phyloP scores from a whole-genome alignment of 176 grass and related monocot species.

The Musa troglodytarum region DNA sequence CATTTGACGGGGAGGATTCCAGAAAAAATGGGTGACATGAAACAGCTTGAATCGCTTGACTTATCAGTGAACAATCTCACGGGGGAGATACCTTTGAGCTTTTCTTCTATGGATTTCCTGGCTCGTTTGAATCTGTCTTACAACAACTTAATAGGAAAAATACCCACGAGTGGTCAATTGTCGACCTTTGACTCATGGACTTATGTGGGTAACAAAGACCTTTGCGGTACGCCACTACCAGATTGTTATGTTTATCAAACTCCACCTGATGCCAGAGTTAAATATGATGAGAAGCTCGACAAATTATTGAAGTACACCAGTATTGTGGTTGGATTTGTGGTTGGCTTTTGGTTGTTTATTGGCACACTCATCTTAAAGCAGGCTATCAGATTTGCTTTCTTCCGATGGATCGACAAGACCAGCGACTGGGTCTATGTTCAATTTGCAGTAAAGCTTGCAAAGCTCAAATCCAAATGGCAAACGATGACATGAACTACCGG shows the following conservation, averaged over 20 bases:
- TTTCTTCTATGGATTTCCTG: background rate
- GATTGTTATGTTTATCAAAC: background rate
- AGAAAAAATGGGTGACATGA: background rate
- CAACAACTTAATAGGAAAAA: slow-evolving; percentile 4
- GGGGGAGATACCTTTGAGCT: background rate
- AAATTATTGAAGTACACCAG: background rate
- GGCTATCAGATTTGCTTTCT: background rate
- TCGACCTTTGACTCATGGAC: background rate
- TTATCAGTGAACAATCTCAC: slow-evolving; percentile 5
- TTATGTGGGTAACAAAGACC: background rate
- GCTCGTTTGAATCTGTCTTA: slow-evolving; percentile 3
- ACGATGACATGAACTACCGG: background rate
- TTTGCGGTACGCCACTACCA: background rate
- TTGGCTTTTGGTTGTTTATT: background rate
- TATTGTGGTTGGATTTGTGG: background rate
- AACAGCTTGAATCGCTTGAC: background rate
- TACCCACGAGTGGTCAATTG: background rate
- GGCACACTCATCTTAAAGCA: background rate
- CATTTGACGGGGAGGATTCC: background rate
- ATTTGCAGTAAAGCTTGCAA: background rate
- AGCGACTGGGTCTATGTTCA: background rate
- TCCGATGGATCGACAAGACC: background rate
- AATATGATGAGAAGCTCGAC: background rate
- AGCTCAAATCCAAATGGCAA: background rate
- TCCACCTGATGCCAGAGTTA: no score